Evolutionary conservation across 257 asterid genomes (phyloP).

Genomic region (Plantago elongata): DNA sequence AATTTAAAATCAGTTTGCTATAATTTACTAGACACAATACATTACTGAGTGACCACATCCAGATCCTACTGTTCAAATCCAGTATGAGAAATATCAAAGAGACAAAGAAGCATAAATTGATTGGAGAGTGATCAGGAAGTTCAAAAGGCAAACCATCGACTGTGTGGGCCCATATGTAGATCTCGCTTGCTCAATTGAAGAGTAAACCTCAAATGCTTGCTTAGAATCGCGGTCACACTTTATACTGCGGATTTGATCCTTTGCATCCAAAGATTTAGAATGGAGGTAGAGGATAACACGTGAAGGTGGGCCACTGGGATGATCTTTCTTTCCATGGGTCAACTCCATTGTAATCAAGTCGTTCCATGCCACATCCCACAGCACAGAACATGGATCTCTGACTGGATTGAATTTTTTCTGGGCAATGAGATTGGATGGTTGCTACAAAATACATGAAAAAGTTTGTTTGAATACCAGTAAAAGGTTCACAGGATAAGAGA

Average conservation of each 20-base stretch:
- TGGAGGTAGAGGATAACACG: slow-evolving; percentile 66
- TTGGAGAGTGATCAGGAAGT: slow-evolving; percentile 15
- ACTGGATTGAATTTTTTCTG: slow-evolving; percentile 90
- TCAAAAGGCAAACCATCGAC: slow-evolving; percentile 47
- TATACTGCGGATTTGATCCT: slow-evolving; percentile 71
- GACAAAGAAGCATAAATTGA: slow-evolving; percentile 10
- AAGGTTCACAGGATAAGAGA: not conserved
- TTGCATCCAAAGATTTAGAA: slow-evolving; percentile 56
- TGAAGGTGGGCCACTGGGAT: slow-evolving; percentile 70
- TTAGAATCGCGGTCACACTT: slow-evolving; percentile 71
- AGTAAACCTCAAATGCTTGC: slow-evolving; percentile 78
- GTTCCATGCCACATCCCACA: slow-evolving; percentile 90
- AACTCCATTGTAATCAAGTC: slow-evolving; percentile 80
- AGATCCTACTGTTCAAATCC: not conserved
- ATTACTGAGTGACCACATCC: too few relatives aligned
- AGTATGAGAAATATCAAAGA: slow-evolving; percentile 8
- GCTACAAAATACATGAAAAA: slow-evolving; percentile 47
- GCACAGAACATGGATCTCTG: slow-evolving; percentile 92
- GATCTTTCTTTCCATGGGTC: slow-evolving; percentile 81
- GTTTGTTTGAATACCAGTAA: not conserved
- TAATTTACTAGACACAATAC: too few relatives aligned
- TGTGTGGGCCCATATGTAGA: slow-evolving; percentile 58
- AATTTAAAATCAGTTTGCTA: too few relatives aligned
- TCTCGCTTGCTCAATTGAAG: slow-evolving; percentile 79
- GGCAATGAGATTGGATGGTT: slow-evolving; percentile 79